phyloP scores from a whole-genome alignment of 2,329 filamentous ascomycete genomes.

The Fusarium nygamai region DNA sequence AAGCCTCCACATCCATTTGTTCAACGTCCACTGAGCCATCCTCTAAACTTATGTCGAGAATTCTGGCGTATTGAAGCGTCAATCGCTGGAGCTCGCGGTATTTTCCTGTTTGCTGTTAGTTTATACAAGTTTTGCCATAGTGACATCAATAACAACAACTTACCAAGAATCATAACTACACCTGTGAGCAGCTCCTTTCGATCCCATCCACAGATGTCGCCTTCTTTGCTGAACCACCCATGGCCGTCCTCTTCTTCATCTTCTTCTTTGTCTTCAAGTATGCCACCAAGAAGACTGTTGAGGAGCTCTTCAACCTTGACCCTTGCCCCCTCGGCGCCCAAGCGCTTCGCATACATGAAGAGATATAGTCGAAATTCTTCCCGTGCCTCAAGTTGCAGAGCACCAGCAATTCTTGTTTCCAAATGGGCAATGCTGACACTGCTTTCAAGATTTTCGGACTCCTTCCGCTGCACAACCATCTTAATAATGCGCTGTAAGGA shows the following conservation, averaged over 20 bases:
- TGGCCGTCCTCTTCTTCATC: slow-evolving; percentile 52
- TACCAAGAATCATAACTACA: slow-evolving; percentile 92
- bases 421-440: slow-evolving; percentile 92
- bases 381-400: slow-evolving; percentile 82
- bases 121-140: background rate
- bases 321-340: slow-evolving; percentile 88
- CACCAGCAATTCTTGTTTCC: slow-evolving; percentile 92
- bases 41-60: slow-evolving; percentile 72
- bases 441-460: slow-evolving; percentile 91
- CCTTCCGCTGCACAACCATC: slow-evolving; percentile 84
- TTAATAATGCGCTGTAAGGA: slow-evolving; percentile 93
- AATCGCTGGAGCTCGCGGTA: slow-evolving; percentile 93
- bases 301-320: slow-evolving; percentile 94
- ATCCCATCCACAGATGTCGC: slow-evolving; percentile 89
- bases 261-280: slow-evolving; percentile 65
- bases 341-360: slow-evolving; percentile 97
- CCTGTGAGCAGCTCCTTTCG: slow-evolving; percentile 87
- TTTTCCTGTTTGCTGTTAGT: slow-evolving; percentile 73
- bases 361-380: slow-evolving; percentile 95
- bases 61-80: slow-evolving; percentile 91
- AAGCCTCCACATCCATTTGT: slow-evolving; percentile 55
- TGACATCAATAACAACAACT: slow-evolving; percentile 46
- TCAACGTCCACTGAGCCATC: slow-evolving; percentile 56
- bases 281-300: slow-evolving; percentile 80
- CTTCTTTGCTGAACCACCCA: slow-evolving; percentile 74